Base-by-base conservation (phyloP, 225 moss, liverwort and hornwort genomes). In the Lunularia cruciata region DNA sequence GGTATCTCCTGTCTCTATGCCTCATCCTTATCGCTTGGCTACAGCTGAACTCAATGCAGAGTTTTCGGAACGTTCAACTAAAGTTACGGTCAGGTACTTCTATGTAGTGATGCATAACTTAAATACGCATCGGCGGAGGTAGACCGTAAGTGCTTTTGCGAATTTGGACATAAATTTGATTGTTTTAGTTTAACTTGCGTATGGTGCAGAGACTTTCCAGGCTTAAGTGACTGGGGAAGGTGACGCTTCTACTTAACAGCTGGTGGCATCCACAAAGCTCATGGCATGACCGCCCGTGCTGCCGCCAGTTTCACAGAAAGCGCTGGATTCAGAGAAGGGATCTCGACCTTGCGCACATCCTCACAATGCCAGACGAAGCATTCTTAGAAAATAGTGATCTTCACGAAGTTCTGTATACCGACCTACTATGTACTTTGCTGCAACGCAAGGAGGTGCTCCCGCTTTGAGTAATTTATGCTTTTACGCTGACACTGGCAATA, bases 351-450 rank as follows among this genome's bases (percentile, higher is more conserved):
- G 20, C 76, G 3, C 73, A 76, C 68, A 53, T 15, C 9, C 39
- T 75, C 25, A 75, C 73, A 12, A 90, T 85, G 68, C 85, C 92
- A 9, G 45, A 59, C 3, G 77, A 13, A 11, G 82, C 86, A 8
- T 64, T 64, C 25, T 27, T 16, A 18, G n/a, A 3, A 31, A 18
- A 60, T 22, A 39, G 70, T 3, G 77, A 89, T 80, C 45, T 63
- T 56, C 43, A 63, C 63, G 72, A 85, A 76, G 84, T 79, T 33
- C 80, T 88, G 84, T 95, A 95, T 31, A 86, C 90, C 67, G 90
- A 92, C 55, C 48, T 90, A 35, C 81, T 95, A 25, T 79, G 90
- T 34, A 77, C 86, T 3, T 70, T 95, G 28, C 68, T 86, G 31
- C 87, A 82, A 46, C 80, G 67, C 11, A 61, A 79, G 51, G 73